A percentile compares a stretch with the other conserved stretches of the same genome.
phyloP scores from a whole-genome alignment of 1,139 yeast genomes.

The Pneumocystis canis region DNA sequence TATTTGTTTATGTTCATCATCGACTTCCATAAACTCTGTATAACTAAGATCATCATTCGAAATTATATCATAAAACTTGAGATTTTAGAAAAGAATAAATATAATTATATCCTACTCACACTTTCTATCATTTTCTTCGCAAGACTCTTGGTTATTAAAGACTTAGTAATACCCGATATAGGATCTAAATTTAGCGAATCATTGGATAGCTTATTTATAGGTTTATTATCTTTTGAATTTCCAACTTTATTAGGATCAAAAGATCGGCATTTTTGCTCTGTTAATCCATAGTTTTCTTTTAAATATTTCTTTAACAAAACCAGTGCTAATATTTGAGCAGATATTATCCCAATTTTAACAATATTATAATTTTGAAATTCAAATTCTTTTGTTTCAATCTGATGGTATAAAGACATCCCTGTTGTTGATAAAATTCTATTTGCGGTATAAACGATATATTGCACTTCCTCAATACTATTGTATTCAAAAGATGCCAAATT shows the following conservation, averaged over 20 bases:
- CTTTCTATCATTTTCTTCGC: background rate
- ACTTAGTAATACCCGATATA: background rate
- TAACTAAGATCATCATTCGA: background rate
- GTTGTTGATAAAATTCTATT: constrained; percentile 23
- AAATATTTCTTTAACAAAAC: constrained; percentile 5
- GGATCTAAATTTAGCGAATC: constrained; percentile 4
- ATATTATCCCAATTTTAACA: constrained; percentile 1
- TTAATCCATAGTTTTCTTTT: constrained; percentile 6
- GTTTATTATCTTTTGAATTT: constrained; percentile 5
- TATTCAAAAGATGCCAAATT: constrained; percentile 32
- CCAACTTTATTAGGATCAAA: constrained; percentile 9
- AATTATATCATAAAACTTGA: background rate
- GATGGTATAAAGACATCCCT: constrained; percentile 28
- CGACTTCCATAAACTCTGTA: background rate
- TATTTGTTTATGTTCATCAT: background rate
- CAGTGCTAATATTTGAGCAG: constrained; percentile 5
- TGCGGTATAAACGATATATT: constrained; percentile 20
- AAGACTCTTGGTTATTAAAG: background rate
- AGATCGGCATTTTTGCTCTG: constrained; percentile 11
- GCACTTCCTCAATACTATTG: constrained; percentile 32
- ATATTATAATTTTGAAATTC: background rate
- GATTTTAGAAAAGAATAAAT: background rate
- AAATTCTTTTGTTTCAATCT: constrained; percentile 10
- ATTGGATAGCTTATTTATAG: constrained; percentile 3
- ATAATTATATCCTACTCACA: background rate